Conservation (phyloP, 73 alveolate species). For the Blepharisma stoltei region DNA sequence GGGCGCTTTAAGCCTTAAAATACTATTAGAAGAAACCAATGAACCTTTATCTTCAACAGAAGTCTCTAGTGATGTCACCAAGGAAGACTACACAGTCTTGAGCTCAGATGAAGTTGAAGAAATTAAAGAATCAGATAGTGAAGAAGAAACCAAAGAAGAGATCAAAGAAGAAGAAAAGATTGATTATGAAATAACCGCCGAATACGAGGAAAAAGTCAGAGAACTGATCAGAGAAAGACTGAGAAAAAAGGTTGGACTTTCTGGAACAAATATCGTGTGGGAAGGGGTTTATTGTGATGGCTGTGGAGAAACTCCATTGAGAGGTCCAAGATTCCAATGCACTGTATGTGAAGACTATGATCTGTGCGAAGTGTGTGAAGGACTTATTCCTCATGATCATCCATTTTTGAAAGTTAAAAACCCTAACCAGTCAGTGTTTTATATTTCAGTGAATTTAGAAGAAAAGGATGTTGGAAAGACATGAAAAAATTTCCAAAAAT, state of each 20-base stretch:
- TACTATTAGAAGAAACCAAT: too few relatives aligned
- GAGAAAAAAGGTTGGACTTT: neutral
- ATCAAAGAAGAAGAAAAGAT: neutral
- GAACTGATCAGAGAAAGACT: neutral
- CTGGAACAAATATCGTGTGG: neutral
- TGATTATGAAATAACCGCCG: constrained; percentile 5
- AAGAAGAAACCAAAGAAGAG: constrained; percentile 10
- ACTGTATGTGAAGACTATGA: constrained; percentile 76
- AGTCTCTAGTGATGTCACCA: too few relatives aligned
- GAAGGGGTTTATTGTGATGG: constrained; percentile 71
- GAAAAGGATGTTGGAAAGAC: neutral
- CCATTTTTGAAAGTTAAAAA: constrained; percentile 18
- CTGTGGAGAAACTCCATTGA: constrained; percentile 69
- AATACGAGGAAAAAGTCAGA: neutral
- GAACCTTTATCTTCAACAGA: too few relatives aligned
- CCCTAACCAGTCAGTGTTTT: neutral
- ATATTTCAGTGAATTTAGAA: neutral
- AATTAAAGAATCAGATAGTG: too few relatives aligned
- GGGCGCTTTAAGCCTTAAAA: too few relatives aligned
- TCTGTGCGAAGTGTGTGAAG: constrained; percentile 81
- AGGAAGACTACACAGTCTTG: too few relatives aligned
- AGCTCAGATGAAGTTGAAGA: too few relatives aligned
- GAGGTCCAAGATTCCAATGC: constrained; percentile 85
- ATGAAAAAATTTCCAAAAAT: neutral
- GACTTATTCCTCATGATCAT: constrained; percentile 52